A percentile compares a stretch with the other conserved stretches of the same genome.
phyloP scores from a whole-genome alignment of 2,329 filamentous ascomycete genomes.

The Xylaria sp. region DNA sequence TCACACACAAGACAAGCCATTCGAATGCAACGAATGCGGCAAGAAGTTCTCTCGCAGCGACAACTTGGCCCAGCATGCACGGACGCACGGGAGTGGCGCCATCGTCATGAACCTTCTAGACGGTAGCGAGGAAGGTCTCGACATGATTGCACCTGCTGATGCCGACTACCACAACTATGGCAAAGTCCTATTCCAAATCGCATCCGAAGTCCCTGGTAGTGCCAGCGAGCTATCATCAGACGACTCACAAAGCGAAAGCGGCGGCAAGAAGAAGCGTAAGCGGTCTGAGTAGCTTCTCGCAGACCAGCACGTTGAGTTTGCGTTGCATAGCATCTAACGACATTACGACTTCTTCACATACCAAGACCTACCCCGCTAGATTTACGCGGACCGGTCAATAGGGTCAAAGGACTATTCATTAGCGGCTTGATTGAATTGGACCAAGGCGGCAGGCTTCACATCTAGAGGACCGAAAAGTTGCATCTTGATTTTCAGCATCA shows the following conservation, averaged over 20 bases:
- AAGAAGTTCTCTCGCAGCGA: constrained; percentile 99
- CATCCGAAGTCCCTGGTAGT: constrained; percentile 77
- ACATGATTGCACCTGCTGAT: constrained; percentile 58
- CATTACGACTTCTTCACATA: constrained; percentile 54
- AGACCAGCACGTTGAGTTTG: constrained; percentile 46
- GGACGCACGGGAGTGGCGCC: constrained; percentile 90
- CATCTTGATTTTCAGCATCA: constrained; percentile 53
- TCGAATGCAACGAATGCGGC: constrained; percentile 96
- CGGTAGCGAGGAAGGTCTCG: constrained; percentile 66
- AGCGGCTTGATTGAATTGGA: constrained; percentile 38
- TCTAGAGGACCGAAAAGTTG: constrained; percentile 55
- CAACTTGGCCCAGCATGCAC: constrained; percentile 94
- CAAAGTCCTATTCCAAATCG: constrained; percentile 83
- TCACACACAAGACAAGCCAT: constrained; percentile 98
- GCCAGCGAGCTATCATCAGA: constrained; percentile 68
- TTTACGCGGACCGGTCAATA: constrained; percentile 50
- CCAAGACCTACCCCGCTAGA: constrained; percentile 46
- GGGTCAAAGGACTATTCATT: constrained; percentile 43
- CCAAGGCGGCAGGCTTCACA: constrained; percentile 42
- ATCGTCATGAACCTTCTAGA: constrained; percentile 92
- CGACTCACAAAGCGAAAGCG: constrained; percentile 57
- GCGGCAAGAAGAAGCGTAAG: constrained; percentile 81
- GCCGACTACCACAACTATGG: constrained; percentile 77
- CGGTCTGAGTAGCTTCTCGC: constrained; percentile 66
- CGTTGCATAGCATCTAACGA: constrained; percentile 54